phyloP scores from a whole-genome alignment of 208 protist genomes.

The Crithidia expoeki region DNA sequence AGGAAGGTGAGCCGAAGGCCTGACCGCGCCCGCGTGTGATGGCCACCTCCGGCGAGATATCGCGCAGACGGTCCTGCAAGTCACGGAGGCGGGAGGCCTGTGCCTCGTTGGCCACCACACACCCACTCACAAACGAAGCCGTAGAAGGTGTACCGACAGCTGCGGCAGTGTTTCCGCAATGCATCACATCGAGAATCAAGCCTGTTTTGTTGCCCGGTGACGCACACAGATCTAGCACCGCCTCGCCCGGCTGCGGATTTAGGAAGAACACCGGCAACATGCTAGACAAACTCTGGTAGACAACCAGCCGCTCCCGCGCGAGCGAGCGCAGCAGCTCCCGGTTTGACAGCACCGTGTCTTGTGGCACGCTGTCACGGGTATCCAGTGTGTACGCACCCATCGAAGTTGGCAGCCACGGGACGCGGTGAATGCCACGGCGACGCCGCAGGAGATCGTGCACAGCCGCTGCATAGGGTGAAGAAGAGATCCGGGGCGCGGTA shows the following conservation, averaged over 20 bases:
- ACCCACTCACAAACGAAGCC: constrained; percentile 25
- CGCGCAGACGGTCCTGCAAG: constrained; percentile 55
- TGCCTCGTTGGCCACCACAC: constrained; percentile 76
- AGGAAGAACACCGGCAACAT: constrained; percentile 82
- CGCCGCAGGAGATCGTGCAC: constrained; percentile 38
- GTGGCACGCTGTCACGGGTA: constrained; percentile 38
- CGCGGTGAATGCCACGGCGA: constrained; percentile 44
- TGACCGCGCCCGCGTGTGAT: constrained; percentile 45
- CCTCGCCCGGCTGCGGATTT: constrained; percentile 60
- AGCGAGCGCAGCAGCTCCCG: constrained; percentile 64
- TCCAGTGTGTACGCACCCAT: constrained; percentile 68
- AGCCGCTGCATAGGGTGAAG: constrained; percentile 29
- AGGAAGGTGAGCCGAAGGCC: constrained; percentile 12
- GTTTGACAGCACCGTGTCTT: constrained; percentile 49
- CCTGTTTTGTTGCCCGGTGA: constrained; percentile 83
- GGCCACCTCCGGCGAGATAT: constrained; percentile 36
- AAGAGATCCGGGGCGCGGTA: background rate
- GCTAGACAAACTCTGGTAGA: constrained; percentile 74
- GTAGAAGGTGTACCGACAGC: background rate
- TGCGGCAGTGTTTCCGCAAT: no score
- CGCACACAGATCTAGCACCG: constrained; percentile 86
- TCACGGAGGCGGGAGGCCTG: constrained; percentile 32
- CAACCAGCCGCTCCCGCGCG: constrained; percentile 57
- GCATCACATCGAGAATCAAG: constrained; percentile 65
- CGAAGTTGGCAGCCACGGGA: constrained; percentile 61